Base-by-base conservation (phyloP, 2,329 filamentous ascomycete species). In the Trichoderma polysporum region DNA sequence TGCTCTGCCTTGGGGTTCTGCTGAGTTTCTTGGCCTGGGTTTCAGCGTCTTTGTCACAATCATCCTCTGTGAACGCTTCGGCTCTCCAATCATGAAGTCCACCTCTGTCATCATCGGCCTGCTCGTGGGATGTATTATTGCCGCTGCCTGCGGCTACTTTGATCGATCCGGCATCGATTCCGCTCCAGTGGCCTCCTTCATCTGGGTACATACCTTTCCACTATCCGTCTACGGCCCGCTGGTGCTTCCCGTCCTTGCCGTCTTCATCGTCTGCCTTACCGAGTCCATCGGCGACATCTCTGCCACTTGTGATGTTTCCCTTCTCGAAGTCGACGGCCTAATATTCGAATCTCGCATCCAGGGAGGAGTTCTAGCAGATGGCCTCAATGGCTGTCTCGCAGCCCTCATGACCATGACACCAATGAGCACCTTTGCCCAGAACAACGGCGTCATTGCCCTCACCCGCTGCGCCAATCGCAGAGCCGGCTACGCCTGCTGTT, bases 71-170 rank as follows among this genome's bases (percentile, higher is more conserved):
- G 92, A 95, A 77, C 86, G 91, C 12, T 93, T 94, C 72, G 92
- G 92, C 1, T 86, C 91, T 0, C 92, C 92, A 0, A 90, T 95
- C 70, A 94, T 95, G 90, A 94, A 94, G 75, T 91, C 88, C 2
- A 90, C 88, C 8, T 88, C 89, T 33, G 91, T 94, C 35, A 87
- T 94, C 49, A 83, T 93, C 66, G 91, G 92, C 15, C 83, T 94
- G 5, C 83, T 93, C 0, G 75, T 90, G 1, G 92, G 92, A 53
- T 94, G 91, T 78, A 90, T 93, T 73, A 91, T 95, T 68, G 91
- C 90, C 12, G 91, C 85, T 0, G 91, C 91, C 1, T 89, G 85
- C 60, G 91, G 91, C 33, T 95, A 94, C 78, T 94, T 94, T 74
- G 90, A 91, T 74, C 81, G 82, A n/a, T 83, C 82, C n/a, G 84